These are phyloP conservation scores for Senecio squalidus DNA, from an alignment of 140 eudicot species.

Conservation along the genomic window DNA sequence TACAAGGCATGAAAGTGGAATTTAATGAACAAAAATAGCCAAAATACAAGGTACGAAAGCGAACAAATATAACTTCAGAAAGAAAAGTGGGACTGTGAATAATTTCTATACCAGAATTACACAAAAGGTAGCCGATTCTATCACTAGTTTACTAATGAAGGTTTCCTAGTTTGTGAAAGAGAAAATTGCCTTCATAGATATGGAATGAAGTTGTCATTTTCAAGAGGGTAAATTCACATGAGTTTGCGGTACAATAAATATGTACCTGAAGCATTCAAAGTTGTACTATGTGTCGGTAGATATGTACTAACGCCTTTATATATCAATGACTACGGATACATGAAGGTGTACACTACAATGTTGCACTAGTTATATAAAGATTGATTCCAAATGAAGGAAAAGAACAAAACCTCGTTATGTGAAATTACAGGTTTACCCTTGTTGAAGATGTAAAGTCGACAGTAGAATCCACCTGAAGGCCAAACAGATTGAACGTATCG, in stretches of 20 bases:
- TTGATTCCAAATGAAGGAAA: neutral
- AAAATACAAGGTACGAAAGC: neutral
- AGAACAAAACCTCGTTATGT: neutral
- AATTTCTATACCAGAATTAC: neutral
- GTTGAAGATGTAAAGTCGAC: neutral
- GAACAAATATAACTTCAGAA: neutral
- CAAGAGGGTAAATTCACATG: conserved; percentile 10
- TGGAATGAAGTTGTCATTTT: conserved; percentile 9
- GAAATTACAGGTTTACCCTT: conserved; percentile 8
- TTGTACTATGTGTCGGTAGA: conserved; percentile 21
- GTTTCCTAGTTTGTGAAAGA: conserved; percentile 21
- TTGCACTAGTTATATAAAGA: too few relatives aligned
- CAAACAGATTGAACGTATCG: neutral
- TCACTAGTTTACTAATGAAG: neutral
- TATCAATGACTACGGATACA: too few relatives aligned
- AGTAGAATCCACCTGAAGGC: neutral
- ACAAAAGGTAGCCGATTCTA: neutral
- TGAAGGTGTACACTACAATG: too few relatives aligned
- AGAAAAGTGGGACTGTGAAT: neutral
- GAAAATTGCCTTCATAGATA: neutral
- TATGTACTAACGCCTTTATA: neutral
- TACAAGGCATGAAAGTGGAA: too few relatives aligned
- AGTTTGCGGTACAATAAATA: conserved; percentile 16
- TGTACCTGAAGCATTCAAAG: conserved; percentile 22
- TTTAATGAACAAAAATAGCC: conserved; percentile 4